A percentile compares a stretch with the other conserved stretches of the same genome.
phyloP scores from a whole-genome alignment of 768 basidiomycete species.

The Russula foetens region DNA sequence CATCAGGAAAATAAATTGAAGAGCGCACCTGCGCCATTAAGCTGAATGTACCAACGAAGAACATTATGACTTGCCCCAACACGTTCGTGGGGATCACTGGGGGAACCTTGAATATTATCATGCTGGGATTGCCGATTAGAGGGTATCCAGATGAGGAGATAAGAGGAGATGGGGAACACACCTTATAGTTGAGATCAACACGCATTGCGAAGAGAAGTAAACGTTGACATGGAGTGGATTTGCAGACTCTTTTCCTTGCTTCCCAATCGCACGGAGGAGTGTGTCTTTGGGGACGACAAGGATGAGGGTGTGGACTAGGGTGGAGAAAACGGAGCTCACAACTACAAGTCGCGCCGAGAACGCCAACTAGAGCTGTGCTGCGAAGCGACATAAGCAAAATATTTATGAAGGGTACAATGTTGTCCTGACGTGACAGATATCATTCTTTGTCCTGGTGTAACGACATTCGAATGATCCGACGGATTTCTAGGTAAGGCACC shows the following conservation, averaged over 20 bases:
- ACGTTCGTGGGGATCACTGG: conserved; percentile 38
- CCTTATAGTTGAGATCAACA: conserved; percentile 32
- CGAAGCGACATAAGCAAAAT: not conserved
- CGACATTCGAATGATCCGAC: conserved; percentile 13
- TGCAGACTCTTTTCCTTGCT: too few relatives aligned
- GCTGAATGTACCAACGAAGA: conserved; percentile 45
- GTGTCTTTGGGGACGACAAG: conserved; percentile 32
- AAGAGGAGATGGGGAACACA: conserved; percentile 6
- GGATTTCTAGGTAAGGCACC: conserved; percentile 26
- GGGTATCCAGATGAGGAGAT: not conserved
- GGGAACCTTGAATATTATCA: conserved; percentile 33
- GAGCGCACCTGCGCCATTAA: conserved; percentile 36
- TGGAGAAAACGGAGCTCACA: conserved; percentile 37
- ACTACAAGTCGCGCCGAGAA: conserved; percentile 57
- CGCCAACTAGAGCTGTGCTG: conserved; percentile 56
- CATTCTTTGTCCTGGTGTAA: conserved; percentile 35
- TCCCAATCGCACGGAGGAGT: conserved; percentile 60
- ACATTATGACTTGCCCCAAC: conserved; percentile 39
- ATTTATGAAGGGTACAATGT: not conserved
- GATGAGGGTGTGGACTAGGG: not conserved
- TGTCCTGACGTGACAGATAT: conserved; percentile 46
- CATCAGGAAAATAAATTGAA: not conserved
- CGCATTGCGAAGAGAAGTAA: conserved; percentile 54
- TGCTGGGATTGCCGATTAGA: conserved; percentile 26
- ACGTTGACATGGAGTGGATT: conserved; percentile 65